These are phyloP conservation scores for Vicia faba DNA, from an alignment of 306 rosid species.

Conservation along the genomic window DNA sequence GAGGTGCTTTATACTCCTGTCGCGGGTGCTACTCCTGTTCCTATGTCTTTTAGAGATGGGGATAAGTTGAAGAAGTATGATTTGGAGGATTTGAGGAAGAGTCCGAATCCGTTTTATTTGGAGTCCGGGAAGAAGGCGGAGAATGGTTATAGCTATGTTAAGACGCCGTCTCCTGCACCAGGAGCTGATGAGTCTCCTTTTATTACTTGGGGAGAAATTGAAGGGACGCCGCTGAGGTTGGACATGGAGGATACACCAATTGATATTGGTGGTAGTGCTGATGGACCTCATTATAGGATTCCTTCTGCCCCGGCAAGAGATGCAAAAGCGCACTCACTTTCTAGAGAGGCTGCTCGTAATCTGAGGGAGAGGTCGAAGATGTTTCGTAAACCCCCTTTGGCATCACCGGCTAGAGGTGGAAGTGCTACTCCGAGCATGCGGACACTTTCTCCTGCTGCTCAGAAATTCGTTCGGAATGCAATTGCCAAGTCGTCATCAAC, in stretches of 20 bases:
- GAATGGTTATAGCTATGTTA: constrained; percentile 84
- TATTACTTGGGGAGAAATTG: constrained; percentile 97
- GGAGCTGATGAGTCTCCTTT: constrained; percentile 91
- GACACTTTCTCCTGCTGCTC: constrained; percentile 92
- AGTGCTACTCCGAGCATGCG: constrained; percentile 87
- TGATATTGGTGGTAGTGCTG: constrained; percentile 82
- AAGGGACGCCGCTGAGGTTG: constrained; percentile 91
- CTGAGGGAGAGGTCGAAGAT: constrained; percentile 80
- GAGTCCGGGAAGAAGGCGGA: constrained; percentile 79
- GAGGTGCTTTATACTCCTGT: constrained; percentile 83
- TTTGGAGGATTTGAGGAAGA: constrained; percentile 92
- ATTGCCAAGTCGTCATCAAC: constrained; percentile 76
- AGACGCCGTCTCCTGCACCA: constrained; percentile 93
- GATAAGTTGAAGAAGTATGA: constrained; percentile 88
- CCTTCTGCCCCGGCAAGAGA: constrained; percentile 78
- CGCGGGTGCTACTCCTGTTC: constrained; percentile 74
- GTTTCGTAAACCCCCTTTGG: constrained; percentile 89
- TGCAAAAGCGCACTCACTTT: constrained; percentile 88
- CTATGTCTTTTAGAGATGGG: constrained; percentile 61
- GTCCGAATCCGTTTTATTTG: constrained; percentile 79
- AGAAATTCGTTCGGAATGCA: constrained; percentile 91
- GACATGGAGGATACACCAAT: constrained; percentile 81
- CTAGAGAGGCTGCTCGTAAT: constrained; percentile 87
- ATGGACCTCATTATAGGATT: constrained; percentile 86
- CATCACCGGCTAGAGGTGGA: constrained; percentile 82